These are phyloP conservation scores for Wickerhamiella slavikovae DNA, from an alignment of 805 yeast species.

Conservation along the genomic window DNA sequence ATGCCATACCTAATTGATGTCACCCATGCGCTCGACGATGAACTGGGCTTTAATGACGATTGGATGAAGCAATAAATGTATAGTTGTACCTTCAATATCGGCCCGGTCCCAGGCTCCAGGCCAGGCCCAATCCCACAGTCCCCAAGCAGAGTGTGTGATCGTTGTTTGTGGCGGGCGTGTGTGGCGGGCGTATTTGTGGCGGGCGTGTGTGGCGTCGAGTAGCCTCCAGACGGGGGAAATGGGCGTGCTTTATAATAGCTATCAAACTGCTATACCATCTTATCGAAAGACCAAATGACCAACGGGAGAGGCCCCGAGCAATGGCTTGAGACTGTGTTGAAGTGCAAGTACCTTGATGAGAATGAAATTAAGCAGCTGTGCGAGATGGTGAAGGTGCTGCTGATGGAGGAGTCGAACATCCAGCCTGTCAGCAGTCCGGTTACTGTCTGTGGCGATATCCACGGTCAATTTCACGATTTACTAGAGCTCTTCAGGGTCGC, in stretches of 20 bases:
- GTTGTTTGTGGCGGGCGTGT: too few relatives aligned
- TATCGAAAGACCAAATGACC: too few relatives aligned
- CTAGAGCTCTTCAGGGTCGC: constrained; percentile 73
- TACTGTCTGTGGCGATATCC: constrained; percentile 79
- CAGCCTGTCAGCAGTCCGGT: constrained; percentile 93
- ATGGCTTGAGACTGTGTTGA: constrained; percentile 86
- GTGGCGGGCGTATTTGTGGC: too few relatives aligned
- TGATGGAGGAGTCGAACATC: constrained; percentile 93
- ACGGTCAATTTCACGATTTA: constrained; percentile 92
- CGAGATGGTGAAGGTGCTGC: constrained; percentile 79
- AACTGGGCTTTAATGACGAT: background rate
- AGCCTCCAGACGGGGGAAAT: too few relatives aligned
- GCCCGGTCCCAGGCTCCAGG: too few relatives aligned
- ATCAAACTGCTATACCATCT: too few relatives aligned
- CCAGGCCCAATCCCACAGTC: too few relatives aligned
- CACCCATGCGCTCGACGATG: background rate
- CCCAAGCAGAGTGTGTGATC: too few relatives aligned
- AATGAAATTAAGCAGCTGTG: constrained; percentile 91
- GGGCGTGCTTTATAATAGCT: too few relatives aligned
- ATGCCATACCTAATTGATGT: constrained; percentile 8
- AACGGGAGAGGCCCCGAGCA: constrained; percentile 54
- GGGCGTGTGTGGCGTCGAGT: too few relatives aligned
- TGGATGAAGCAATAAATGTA: background rate
- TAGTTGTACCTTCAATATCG: too few relatives aligned
- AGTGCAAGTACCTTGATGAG: constrained; percentile 76